A percentile compares a stretch with the other conserved stretches of the same genome.
These are phyloP conservation scores for Trametes coccinea DNA, from an alignment of 768 basidiomycete genomes.

Conservation along the genomic window DNA sequence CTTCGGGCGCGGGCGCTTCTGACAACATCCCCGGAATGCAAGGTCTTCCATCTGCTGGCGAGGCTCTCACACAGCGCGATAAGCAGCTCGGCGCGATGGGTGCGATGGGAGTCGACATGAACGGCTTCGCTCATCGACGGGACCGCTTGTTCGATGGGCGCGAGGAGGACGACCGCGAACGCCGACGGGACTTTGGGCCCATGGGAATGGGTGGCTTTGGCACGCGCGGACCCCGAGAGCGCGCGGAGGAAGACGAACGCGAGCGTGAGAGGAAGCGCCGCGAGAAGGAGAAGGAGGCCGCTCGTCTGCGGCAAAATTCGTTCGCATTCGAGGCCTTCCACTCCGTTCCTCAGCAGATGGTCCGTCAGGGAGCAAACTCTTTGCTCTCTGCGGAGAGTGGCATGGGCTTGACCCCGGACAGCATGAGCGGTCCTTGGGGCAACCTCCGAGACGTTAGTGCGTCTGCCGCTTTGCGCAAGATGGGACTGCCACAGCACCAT, in stretches of 20 bases:
- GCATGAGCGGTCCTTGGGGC: slow-evolving; percentile 26
- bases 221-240: slow-evolving; percentile 59
- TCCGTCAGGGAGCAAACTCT: slow-evolving; percentile 34
- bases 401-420: slow-evolving; percentile 20
- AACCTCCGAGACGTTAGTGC: slow-evolving; percentile 30
- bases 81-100: slow-evolving; percentile 25
- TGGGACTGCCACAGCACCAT: slow-evolving; percentile 26
- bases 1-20: slow-evolving; percentile 17
- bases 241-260: slow-evolving; percentile 56
- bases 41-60: slow-evolving; percentile 22
- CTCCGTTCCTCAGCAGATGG: slow-evolving; percentile 49
- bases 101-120: slow-evolving; percentile 36
- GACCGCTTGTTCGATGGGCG: slow-evolving; percentile 33
- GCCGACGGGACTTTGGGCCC: slow-evolving; percentile 43
- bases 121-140: slow-evolving; percentile 37
- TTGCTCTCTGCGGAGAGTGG: slow-evolving; percentile 34
- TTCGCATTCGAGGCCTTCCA: slow-evolving; percentile 80
- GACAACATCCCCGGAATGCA: slow-evolving; percentile 19
- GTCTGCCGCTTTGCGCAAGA: slow-evolving; percentile 30
- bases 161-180: slow-evolving; percentile 51
- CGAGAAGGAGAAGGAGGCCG: slow-evolving; percentile 54
- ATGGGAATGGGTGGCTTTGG: slow-evolving; percentile 26
- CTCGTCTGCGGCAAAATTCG: slow-evolving; percentile 42
- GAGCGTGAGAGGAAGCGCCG: slow-evolving; percentile 54
- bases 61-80: slow-evolving; percentile 22